Evolutionary conservation across 805 yeast species (phyloP), one percentile per base, ranked within the genome.

Genomic region (Grigorovia humatica): DNA sequence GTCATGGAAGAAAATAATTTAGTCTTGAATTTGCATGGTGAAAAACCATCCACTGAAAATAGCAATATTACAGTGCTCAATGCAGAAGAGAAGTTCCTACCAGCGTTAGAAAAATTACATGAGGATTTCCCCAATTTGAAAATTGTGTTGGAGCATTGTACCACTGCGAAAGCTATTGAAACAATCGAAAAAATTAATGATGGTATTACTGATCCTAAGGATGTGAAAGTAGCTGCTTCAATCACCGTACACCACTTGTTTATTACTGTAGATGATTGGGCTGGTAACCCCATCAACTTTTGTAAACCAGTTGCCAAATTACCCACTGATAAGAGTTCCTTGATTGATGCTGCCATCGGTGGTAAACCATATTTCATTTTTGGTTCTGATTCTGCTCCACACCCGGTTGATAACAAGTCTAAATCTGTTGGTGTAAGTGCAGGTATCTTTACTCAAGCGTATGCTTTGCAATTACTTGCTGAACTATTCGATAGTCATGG

Each of bases 321-420:
- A 41, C 96, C 97, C 32, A 74, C 72, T 29, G 99, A 93, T 65
- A 81, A 84, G 60, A 75, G 79, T 51, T 91, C 96, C 1, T 72
- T 93, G 44, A 77, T 93, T 7, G 75, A 74, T 41, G 98, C 99
- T 43, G 99, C 97, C 1, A 82, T 86, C 9, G 82, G 93, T 1
- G 98, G 98, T 5, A 82, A 85, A 58, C 88, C 95, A 44, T 90
- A 82, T 74, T 93, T 90, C 68, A 88, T 93, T 73, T 93, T 90
- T 64, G 99, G 99, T 7, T 87, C 96, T 1, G 99, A 93, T 67
- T 88, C 96, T 20, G 99, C 99, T 32, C 99, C 99, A 27, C 99
- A 93, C 67, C 95, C 96, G 8, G 63, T 87, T 27, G 78, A 79
- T 55, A 82, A 82, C 54, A 95, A 95, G 69, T 75, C 87, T 27